Evolutionary conservation across 306 rosid genomes (phyloP).

Genomic region (Pyrus pyrifolia): DNA sequence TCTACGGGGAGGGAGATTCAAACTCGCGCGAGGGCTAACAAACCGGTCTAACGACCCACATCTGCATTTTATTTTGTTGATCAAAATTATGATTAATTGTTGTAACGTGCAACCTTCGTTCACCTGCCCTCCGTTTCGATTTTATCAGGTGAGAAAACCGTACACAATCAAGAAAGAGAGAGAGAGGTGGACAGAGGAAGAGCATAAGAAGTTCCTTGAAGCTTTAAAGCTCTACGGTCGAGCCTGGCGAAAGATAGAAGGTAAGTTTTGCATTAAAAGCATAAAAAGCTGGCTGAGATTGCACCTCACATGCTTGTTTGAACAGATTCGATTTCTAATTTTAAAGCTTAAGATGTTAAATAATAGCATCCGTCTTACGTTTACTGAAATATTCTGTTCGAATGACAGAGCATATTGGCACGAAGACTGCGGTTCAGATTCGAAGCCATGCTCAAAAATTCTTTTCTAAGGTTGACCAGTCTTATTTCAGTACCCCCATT

Average conservation of each 20-base stretch:
- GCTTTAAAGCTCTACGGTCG: constrained; percentile 75
- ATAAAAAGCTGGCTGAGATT: background rate
- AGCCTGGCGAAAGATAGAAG: constrained; percentile 82
- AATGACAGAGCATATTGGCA: constrained; percentile 68
- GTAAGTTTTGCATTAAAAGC: constrained; percentile 19
- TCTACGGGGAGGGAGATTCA: too few relatives aligned
- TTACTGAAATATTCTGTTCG: constrained; percentile 24
- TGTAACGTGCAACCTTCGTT: background rate
- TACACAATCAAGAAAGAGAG: constrained; percentile 81
- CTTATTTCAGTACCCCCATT: constrained; percentile 26
- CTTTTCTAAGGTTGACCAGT: constrained; percentile 76
- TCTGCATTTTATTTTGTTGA: background rate
- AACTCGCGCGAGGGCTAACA: too few relatives aligned
- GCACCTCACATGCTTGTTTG: background rate
- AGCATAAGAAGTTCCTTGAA: constrained; percentile 73
- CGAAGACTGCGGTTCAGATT: constrained; percentile 94
- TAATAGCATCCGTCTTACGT: background rate
- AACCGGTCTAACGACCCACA: background rate
- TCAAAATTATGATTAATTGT: background rate
- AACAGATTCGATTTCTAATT: background rate
- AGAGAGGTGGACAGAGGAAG: constrained; percentile 89
- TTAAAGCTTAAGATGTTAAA: background rate
- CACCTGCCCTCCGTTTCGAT: background rate
- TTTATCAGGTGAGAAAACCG: constrained; percentile 61
- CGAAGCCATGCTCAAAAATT: constrained; percentile 97